Evolutionary conservation across 2,329 filamentous ascomycete species (phyloP).

Genomic region (Raffaelea albimanens): DNA sequence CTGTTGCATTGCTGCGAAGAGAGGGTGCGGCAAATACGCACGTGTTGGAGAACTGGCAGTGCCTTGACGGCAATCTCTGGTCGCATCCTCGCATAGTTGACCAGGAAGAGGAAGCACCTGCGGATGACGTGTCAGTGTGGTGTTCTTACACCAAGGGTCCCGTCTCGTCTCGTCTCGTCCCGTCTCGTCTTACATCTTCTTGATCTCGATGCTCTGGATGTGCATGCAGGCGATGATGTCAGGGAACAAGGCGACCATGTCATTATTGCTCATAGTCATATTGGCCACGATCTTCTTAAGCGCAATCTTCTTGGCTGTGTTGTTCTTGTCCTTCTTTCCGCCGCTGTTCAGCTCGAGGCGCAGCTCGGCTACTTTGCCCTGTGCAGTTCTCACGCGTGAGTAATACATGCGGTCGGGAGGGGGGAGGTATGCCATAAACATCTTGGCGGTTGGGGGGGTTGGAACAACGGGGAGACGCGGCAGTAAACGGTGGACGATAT

Average conservation of each 20-base stretch:
- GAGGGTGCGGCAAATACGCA: slow-evolving; percentile 30
- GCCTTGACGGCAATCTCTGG: slow-evolving; percentile 91
- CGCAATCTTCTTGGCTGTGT: slow-evolving; percentile 89
- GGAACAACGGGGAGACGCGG: slow-evolving; percentile 1
- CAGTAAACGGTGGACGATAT: slow-evolving; percentile 1
- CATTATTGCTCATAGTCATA: slow-evolving; percentile 99
- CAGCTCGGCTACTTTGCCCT: slow-evolving; percentile 98
- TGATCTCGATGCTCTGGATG: slow-evolving; percentile 90
- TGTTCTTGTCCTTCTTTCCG: slow-evolving; percentile 97
- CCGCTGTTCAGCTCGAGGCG: slow-evolving; percentile 87
- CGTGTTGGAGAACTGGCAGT: slow-evolving; percentile 74
- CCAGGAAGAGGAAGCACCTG: slow-evolving; percentile 95
- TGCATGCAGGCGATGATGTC: slow-evolving; percentile 95
- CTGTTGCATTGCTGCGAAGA: background rate
- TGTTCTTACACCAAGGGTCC: slow-evolving; percentile 3
- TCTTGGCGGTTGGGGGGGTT: slow-evolving; percentile 21
- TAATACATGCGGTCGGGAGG: slow-evolving; percentile 22
- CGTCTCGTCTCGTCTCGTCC: background rate
- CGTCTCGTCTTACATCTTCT: slow-evolving; percentile 71
- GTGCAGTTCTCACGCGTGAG: slow-evolving; percentile 48
- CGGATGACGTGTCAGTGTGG: too few species aligned
- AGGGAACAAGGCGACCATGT: slow-evolving; percentile 95
- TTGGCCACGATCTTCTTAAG: slow-evolving; percentile 99
- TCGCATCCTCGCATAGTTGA: slow-evolving; percentile 93
- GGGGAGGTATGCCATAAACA: slow-evolving; percentile 47